These are phyloP conservation scores for Cochlearia excelsa DNA, from an alignment of 345 rosid species.

Conservation along the genomic window DNA sequence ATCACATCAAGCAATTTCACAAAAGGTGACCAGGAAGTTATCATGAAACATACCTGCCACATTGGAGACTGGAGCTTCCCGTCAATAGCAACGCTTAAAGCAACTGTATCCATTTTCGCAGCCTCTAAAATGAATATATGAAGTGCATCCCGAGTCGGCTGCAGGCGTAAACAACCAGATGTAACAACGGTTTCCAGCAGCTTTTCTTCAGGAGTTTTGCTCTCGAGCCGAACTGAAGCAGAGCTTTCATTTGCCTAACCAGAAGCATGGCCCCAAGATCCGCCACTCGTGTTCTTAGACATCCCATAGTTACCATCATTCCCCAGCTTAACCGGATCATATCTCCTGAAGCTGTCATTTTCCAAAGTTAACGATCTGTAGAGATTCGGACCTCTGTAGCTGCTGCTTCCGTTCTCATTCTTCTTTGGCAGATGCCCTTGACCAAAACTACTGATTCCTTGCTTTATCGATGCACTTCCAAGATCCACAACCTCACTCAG, in stretches of 20 bases:
- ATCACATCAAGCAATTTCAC: constrained; percentile 4
- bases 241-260: constrained; percentile 51
- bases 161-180: constrained; percentile 90
- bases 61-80: constrained; percentile 78
- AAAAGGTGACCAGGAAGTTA: constrained; percentile 10
- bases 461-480: constrained; percentile 93
- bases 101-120: constrained; percentile 71
- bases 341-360: constrained; percentile 55
- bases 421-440: constrained; percentile 60
- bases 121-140: constrained; percentile 82
- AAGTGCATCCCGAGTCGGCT: constrained; percentile 93
- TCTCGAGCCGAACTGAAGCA: constrained; percentile 44
- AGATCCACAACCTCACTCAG: constrained; percentile 91
- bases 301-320: constrained; percentile 51
- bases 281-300: constrained; percentile 45
- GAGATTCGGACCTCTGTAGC: constrained; percentile 75
- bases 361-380: constrained; percentile 83
- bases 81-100: constrained; percentile 74
- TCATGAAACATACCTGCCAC: constrained; percentile 72
- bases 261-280: constrained; percentile 62
- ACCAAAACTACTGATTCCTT: constrained; percentile 73
- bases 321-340: constrained; percentile 63
- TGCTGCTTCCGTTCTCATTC: constrained; percentile 74
- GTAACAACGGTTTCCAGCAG: constrained; percentile 91
- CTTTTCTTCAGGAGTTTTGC: constrained; percentile 81